Evolutionary conservation across 1,139 yeast genomes (phyloP).

Genomic region (Yamadazyma atmosphaerica): DNA sequence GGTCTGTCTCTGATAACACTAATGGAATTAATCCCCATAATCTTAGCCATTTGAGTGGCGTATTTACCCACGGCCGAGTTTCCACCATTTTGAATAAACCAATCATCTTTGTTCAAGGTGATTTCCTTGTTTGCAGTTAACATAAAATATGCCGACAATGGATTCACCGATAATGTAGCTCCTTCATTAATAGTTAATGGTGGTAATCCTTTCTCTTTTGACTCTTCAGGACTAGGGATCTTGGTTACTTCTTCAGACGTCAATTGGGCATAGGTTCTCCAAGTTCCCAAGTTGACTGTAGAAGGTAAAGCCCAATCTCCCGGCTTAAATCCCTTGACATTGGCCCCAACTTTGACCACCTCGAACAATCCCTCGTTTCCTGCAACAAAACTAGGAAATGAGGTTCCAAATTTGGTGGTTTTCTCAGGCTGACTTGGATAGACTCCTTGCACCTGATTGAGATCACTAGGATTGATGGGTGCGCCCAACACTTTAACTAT

Average conservation of each 20-base stretch:
- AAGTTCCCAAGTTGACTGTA: constrained; percentile 85
- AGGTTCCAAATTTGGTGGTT: constrained; percentile 31
- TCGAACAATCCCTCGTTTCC: constrained; percentile 88
- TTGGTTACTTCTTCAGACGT: constrained; percentile 50
- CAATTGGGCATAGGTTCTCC: constrained; percentile 84
- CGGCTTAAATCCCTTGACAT: constrained; percentile 44
- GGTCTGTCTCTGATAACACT: constrained; percentile 87
- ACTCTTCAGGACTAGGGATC: constrained; percentile 46
- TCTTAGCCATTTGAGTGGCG: constrained; percentile 82
- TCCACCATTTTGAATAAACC: constrained; percentile 97
- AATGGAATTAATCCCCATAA: constrained; percentile 78
- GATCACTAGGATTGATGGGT: constrained; percentile 63
- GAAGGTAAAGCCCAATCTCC: constrained; percentile 96
- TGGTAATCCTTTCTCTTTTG: constrained; percentile 34
- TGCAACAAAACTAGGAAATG: constrained; percentile 36
- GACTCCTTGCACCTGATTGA: constrained; percentile 42
- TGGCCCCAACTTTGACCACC: constrained; percentile 68
- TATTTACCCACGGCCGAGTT: constrained; percentile 95
- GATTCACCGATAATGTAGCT: constrained; percentile 89
- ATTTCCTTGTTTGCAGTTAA: constrained; percentile 63
- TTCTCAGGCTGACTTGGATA: constrained; percentile 41
- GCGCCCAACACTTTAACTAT: constrained; percentile 71
- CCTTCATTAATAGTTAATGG: constrained; percentile 61
- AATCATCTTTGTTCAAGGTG: constrained; percentile 66
- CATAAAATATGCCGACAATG: constrained; percentile 90